Evolutionary conservation across 345 rosid genomes (phyloP).

Genomic region (Ailanthus altissimus): DNA sequence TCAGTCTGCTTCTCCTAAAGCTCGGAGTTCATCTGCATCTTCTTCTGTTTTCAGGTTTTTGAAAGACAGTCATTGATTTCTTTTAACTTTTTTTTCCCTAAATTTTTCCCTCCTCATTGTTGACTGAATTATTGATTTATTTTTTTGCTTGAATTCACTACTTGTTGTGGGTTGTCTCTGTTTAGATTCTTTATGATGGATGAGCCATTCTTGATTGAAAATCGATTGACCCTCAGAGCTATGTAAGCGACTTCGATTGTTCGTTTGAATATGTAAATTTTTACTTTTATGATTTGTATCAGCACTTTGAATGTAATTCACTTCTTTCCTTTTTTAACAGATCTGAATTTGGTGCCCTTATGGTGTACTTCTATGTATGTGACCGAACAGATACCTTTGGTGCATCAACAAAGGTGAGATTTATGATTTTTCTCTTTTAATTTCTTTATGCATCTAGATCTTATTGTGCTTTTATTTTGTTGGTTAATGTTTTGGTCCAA

Average conservation of each 20-base stretch:
- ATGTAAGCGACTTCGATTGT: slow-evolving; percentile 51
- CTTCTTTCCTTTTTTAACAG: slow-evolving; percentile 38
- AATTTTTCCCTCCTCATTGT: not conserved
- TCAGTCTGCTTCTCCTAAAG: slow-evolving; percentile 77
- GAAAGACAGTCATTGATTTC: not conserved
- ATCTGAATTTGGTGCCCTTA: slow-evolving; percentile 68
- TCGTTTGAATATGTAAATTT: slow-evolving; percentile 2
- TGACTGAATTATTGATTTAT: not conserved
- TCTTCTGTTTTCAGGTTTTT: slow-evolving; percentile 72
- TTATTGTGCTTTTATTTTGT: slow-evolving; percentile 1
- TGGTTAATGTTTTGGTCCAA: not conserved
- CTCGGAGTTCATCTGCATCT: slow-evolving; percentile 41
- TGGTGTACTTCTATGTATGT: slow-evolving; percentile 73
- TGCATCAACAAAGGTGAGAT: slow-evolving; percentile 73
- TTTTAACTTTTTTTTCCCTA: not conserved
- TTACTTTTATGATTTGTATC: not conserved
- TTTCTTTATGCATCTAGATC: not conserved
- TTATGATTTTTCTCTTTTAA: slow-evolving; percentile 9
- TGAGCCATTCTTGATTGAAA: slow-evolving; percentile 81
- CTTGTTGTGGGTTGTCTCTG: slow-evolving; percentile 12
- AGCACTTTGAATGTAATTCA: not conserved
- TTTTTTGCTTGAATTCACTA: not conserved
- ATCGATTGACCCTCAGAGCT: slow-evolving; percentile 79
- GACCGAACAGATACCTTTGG: slow-evolving; percentile 87
- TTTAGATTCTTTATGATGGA: slow-evolving; percentile 81